Conservation (phyloP, 2,329 filamentous ascomycete species). For the Xylariaceae sp. region DNA sequence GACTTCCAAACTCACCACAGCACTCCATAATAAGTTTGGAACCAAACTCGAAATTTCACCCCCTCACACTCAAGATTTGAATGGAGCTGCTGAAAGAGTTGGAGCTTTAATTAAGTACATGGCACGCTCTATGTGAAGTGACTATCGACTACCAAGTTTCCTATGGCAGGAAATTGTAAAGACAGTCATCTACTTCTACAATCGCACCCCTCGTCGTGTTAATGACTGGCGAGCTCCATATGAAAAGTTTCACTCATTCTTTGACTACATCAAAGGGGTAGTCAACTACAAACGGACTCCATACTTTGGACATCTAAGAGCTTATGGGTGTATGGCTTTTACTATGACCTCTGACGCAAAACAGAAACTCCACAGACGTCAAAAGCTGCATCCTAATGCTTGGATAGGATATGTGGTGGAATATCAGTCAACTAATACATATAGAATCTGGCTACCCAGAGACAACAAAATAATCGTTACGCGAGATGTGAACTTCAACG, state of each 20-base stretch:
- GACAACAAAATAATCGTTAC: not conserved
- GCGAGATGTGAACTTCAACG: not conserved
- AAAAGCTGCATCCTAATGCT: not conserved
- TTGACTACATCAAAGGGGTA: not conserved
- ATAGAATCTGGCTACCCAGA: not conserved
- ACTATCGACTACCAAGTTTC: not conserved
- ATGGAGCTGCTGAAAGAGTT: not conserved
- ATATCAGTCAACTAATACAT: not conserved
- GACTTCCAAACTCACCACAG: too few species aligned
- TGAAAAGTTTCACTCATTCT: not conserved
- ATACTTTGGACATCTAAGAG: not conserved
- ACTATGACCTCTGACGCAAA: not conserved
- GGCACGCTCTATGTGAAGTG: not conserved
- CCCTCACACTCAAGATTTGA: not conserved
- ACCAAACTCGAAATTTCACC: not conserved
- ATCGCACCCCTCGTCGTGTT: not conserved
- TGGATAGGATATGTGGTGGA: not conserved
- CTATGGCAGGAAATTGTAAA: not conserved
- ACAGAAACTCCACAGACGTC: too few species aligned
- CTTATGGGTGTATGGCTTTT: not conserved
- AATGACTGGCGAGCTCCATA: not conserved
- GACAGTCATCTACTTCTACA: not conserved
- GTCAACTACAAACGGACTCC: not conserved
- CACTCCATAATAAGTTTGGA: too few species aligned
- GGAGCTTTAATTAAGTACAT: not conserved